Conservation (phyloP, 2,329 filamentous ascomycete genomes). For the Beauveria australis region DNA sequence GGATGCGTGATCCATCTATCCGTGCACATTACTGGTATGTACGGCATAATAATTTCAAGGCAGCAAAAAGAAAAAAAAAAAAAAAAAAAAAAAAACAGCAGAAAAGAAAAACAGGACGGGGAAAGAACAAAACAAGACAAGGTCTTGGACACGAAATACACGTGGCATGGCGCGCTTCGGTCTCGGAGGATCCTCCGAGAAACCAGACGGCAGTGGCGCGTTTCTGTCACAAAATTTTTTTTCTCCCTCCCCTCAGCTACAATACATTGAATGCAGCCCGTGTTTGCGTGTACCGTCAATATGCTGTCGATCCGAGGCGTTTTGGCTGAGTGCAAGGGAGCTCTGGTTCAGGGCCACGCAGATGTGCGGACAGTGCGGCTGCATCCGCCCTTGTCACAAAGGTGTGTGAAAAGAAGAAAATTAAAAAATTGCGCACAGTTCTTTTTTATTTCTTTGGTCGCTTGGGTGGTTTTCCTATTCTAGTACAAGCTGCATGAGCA, state of each 20-base stretch:
- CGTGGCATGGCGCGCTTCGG: not conserved
- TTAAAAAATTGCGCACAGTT: no score
- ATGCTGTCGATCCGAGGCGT: not conserved
- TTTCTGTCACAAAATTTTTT: not conserved
- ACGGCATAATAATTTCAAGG: no score
- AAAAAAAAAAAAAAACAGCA: no score
- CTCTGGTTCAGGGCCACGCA: not conserved
- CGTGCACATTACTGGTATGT: no score
- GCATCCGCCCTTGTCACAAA: no score
- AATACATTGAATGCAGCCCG: no score
- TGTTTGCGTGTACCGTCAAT: not conserved
- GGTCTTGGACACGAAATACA: not conserved
- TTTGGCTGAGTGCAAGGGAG: not conserved
- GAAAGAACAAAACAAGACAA: not conserved
- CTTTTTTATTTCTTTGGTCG: not conserved
- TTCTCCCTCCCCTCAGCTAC: not conserved
- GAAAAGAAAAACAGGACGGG: not conserved
- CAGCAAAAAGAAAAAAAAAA: no score
- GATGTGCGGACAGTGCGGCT: not conserved
- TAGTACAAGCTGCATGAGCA: not conserved
- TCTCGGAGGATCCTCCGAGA: conserved; percentile 1
- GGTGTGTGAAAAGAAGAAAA: no score
- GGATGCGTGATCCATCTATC: no score
- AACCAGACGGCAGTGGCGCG: not conserved
- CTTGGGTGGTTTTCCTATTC: not conserved